Conservation (phyloP, 768 basidiomycete species). For the Phallus indusiatus region DNA sequence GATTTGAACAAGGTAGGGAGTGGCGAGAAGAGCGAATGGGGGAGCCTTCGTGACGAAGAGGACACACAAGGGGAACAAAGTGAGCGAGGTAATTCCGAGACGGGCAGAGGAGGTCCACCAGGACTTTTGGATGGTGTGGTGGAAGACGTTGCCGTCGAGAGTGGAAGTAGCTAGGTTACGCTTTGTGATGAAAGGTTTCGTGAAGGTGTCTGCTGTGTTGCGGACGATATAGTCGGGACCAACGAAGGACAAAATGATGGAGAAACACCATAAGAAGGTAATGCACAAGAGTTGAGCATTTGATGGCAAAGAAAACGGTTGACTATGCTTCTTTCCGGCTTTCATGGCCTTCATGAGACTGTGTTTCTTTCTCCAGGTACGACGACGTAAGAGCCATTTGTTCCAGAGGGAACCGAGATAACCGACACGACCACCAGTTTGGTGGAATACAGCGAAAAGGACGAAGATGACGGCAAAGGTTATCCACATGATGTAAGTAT, state of each 20-base stretch:
- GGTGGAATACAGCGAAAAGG: slow-evolving; percentile 11
- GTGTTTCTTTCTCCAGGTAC: slow-evolving; percentile 45
- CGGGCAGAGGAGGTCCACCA: no score
- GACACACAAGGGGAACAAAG: slow-evolving; percentile 59
- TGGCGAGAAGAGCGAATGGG: slow-evolving; percentile 62
- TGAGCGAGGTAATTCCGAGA: slow-evolving; percentile 9
- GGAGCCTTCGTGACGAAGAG: slow-evolving; percentile 59
- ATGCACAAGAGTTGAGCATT: slow-evolving; percentile 53
- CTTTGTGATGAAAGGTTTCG: slow-evolving; percentile 46
- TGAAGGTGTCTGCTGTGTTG: slow-evolving; percentile 53
- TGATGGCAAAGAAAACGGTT: slow-evolving; percentile 43
- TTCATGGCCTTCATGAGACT: slow-evolving; percentile 25
- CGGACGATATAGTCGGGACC: slow-evolving; percentile 65
- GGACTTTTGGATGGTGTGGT: not conserved
- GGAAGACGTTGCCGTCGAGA: not conserved
- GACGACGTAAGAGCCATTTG: slow-evolving; percentile 46
- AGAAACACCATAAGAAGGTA: slow-evolving; percentile 30
- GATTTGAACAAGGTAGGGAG: slow-evolving; percentile 48
- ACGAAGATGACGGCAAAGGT: slow-evolving; percentile 11
- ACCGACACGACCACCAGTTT: slow-evolving; percentile 1
- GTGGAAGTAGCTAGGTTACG: slow-evolving; percentile 54
- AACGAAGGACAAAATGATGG: slow-evolving; percentile 39
- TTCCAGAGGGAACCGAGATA: slow-evolving; percentile 31
- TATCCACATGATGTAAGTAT: slow-evolving; percentile 21
- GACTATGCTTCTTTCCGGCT: slow-evolving; percentile 26